Base-by-base conservation (phyloP, 768 basidiomycete species). In the Leucocoprinus birnbaumii region DNA sequence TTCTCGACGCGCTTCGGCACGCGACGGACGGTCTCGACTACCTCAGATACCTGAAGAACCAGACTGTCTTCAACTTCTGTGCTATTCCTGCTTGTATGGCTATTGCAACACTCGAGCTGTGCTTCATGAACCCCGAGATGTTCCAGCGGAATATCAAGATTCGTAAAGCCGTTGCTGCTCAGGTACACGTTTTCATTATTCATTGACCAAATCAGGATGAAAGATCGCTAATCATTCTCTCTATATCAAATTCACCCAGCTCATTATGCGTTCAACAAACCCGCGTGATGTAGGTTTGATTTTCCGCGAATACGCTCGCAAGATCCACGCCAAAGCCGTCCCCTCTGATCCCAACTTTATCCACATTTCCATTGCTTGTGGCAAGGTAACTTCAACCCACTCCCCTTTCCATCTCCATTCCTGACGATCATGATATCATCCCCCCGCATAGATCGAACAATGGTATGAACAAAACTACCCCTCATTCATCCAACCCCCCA, bases 11-110 rank as follows among this genome's bases (percentile, higher is more conserved):
- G 16, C 74, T 98, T 37, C 69, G 90, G 26, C 96, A 99, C 62
- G 77, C 88, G 5, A 81, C 82, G 27, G 94, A 96, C 66, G 78
- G 90, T 16, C 73, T 99, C 65, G 96, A 98, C 67, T 98, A 98
- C 69, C 80, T 98, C 60, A 77, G 82, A 38, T 69, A 97, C 43
- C 74, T 98, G 64, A 87, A 83, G 68, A 95, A 91, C 71, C 95
- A 98, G 73, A 89, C 80, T 54, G 86, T 97, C 18, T 98, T 98
- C 79, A 91, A 91, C 66, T 98, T 98, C 71, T 94, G 91, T 61
- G 93, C 96, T 0, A 90, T 98, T 56, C 96, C 96, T 5, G 90
- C 87, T 16, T 81, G 87, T 11, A 98, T 98, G 95, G 94, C 96
- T 0, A 87, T 99, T 59, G 95, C 96, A 9, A 98, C 96, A 7